These are phyloP conservation scores for Globisporangium iwayamae DNA, from an alignment of 352 stramenopile genomes.

Conservation along the genomic window DNA sequence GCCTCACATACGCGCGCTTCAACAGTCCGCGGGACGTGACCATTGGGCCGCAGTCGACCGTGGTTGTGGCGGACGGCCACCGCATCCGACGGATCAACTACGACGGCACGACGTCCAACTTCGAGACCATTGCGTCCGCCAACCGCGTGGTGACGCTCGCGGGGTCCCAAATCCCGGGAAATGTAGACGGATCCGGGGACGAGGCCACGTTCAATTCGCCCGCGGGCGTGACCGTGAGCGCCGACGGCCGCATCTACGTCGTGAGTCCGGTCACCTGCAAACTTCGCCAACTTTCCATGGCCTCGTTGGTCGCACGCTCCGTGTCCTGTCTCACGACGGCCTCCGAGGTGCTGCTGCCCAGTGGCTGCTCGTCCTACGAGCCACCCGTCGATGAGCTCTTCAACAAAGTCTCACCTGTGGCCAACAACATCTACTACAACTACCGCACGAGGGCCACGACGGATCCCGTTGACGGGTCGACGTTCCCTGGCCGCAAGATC, in stretches of 20 bases:
- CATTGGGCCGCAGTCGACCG: slow-evolving; percentile 66
- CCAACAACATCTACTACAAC: slow-evolving; percentile 95
- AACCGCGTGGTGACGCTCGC: slow-evolving; percentile 90
- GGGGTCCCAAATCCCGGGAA: slow-evolving; percentile 59
- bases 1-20: slow-evolving; percentile 86
- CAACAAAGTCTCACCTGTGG: slow-evolving; percentile 60
- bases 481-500: slow-evolving; percentile 60
- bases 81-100: slow-evolving; percentile 85
- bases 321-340: slow-evolving; percentile 80
- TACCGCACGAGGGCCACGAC: slow-evolving; percentile 42
- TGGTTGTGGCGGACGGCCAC: slow-evolving; percentile 91
- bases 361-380: slow-evolving; percentile 94
- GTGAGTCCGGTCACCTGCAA: slow-evolving; percentile 90
- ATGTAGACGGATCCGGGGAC: slow-evolving; percentile 81
- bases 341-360: slow-evolving; percentile 85
- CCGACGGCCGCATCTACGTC: slow-evolving; percentile 88
- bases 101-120: slow-evolving; percentile 38
- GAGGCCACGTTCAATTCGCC: slow-evolving; percentile 91
- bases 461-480: slow-evolving; percentile 41
- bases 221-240: slow-evolving; percentile 77
- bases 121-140: slow-evolving; percentile 64
- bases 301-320: slow-evolving; percentile 55
- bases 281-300: slow-evolving; percentile 78
- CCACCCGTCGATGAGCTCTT: slow-evolving; percentile 87
- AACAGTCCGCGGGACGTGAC: slow-evolving; percentile 91